Percentiles rank a stretch among this genome's conserved stretches.
Conservation (phyloP, 23 red algal species). For the Gracilaria gracilis region DNA sequence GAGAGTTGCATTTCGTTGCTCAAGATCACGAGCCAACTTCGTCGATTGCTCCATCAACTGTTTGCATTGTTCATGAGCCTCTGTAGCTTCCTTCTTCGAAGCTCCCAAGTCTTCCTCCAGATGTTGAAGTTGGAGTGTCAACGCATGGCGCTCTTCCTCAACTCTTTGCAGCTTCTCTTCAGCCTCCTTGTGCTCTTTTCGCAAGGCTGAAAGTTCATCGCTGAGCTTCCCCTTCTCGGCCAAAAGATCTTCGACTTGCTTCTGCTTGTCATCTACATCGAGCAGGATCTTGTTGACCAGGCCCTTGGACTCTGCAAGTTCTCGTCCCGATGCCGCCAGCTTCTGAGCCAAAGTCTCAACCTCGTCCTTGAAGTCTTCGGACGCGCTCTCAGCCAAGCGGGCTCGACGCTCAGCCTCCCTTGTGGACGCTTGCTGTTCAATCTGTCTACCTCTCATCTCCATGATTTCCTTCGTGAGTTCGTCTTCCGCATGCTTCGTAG, state of each 20-base stretch:
- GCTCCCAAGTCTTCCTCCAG: not conserved
- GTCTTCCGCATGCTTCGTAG: constrained; percentile 38
- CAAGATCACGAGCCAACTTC: not conserved
- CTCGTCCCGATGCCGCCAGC: not conserved
- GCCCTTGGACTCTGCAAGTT: not conserved
- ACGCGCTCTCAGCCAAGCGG: constrained; percentile 22
- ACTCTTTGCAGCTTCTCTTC: not conserved
- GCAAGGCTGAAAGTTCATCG: not conserved
- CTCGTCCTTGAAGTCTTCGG: constrained; percentile 48
- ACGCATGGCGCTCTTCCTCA: constrained; percentile 1
- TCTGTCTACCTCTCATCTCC: constrained; percentile 29
- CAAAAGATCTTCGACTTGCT: constrained; percentile 3
- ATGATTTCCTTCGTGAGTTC: constrained; percentile 43
- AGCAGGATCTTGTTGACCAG: not conserved
- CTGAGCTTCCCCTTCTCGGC: constrained; percentile 21
- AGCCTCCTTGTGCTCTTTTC: not conserved
- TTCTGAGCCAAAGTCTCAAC: constrained; percentile 39
- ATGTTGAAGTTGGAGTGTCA: not conserved
- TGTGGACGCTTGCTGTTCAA: constrained; percentile 27
- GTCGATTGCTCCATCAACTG: not conserved
- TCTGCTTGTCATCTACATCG: constrained; percentile 3
- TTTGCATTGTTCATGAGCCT: constrained; percentile 10
- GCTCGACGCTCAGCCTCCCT: constrained; percentile 54
- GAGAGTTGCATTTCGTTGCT: not conserved
- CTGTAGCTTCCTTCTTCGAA: not conserved